phyloP scores from a whole-genome alignment of 179 eudicot genomes.

The Corrigiola litoralis region DNA sequence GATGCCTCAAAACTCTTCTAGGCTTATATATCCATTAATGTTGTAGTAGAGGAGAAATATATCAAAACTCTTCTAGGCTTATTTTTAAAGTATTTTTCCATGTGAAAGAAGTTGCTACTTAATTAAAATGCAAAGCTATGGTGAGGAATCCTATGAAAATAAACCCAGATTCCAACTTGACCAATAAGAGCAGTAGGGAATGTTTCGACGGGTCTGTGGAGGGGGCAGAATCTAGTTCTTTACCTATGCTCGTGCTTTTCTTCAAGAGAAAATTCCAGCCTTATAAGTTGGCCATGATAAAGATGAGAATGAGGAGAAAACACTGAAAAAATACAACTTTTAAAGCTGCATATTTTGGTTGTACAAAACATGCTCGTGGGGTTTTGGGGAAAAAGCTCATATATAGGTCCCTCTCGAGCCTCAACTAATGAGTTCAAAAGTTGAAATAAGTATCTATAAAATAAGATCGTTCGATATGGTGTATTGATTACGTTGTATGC shows the following conservation, averaged over 20 bases:
- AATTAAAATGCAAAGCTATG: background rate
- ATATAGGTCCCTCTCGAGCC: slow-evolving; percentile 7
- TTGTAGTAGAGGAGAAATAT: too few relatives aligned
- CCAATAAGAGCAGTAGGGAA: background rate
- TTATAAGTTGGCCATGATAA: slow-evolving; percentile 20
- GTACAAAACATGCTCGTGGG: slow-evolving; percentile 30
- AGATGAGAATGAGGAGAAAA: slow-evolving; percentile 12
- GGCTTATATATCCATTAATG: too few relatives aligned
- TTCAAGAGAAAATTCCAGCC: slow-evolving; percentile 13
- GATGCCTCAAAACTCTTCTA: too few relatives aligned
- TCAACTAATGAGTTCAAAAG: slow-evolving; percentile 33
- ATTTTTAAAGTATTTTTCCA: too few relatives aligned
- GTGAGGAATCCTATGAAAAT: slow-evolving; percentile 20
- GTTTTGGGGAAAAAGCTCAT: slow-evolving; percentile 9
- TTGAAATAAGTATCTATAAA: slow-evolving; percentile 24
- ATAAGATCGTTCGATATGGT: slow-evolving; percentile 1
- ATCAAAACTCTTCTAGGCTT: too few relatives aligned
- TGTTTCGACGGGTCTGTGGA: background rate
- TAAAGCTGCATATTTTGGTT: slow-evolving; percentile 19
- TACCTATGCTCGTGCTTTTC: slow-evolving; percentile 4
- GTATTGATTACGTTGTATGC: slow-evolving; percentile 36
- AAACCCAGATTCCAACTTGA: slow-evolving; percentile 5
- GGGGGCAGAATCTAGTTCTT: slow-evolving; percentile 16
- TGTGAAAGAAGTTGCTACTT: too few relatives aligned
- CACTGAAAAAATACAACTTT: slow-evolving; percentile 31